Base-by-base conservation (phyloP, 1,284 basidiomycete species). In the Ganoderma resinaceum region DNA sequence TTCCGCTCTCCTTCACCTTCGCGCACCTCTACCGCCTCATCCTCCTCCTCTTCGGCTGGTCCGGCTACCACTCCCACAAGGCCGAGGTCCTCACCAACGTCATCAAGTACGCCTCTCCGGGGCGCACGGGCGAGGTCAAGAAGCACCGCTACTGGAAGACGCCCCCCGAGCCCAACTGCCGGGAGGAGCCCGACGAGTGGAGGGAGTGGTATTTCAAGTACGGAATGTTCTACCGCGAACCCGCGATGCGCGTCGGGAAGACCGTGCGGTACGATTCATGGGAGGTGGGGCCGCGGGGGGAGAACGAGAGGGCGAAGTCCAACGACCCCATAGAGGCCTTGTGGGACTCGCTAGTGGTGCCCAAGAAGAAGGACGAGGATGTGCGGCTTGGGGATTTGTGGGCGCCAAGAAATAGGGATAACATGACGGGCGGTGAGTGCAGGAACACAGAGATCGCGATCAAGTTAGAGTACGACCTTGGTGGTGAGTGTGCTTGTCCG, bases 11-110 rank as follows among this genome's bases (percentile, higher is more conserved):
- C 55, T 80, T 78, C 73, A 81, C 76, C 14, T 80, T 82, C 67
- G 76, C 78, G 65, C 77, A 80, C 69, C 76, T 83, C 57, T 79
- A 80, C 69, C 75, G 64, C 37, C 72, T 80, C 71, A 75, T 79
- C 61, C 75, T 78, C 40, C 79, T 80, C 74, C 75, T 80, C 71
- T 83, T 81, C 66, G 82, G 82, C 42, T 81, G 78, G 78, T 74
- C 72, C 59, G 73, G 78, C 35, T 58, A 71, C 4, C 80, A 80
- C 64, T 59, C 70, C 31, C 80, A 80, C 66, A 65, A 68, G 1
- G 73, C 75, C 16, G 69, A 76, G 35, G 77, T 80, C 7, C 74
- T 72, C 63, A 70, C 75, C 9, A 62, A 79, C 61, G 74, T 76
- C 57, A 73, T 77, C 64, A 70, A 76, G 63, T 75, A 78, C 61